phyloP scores from a whole-genome alignment of 2,329 filamentous ascomycete genomes.

The Aspergillus viridinutans region DNA sequence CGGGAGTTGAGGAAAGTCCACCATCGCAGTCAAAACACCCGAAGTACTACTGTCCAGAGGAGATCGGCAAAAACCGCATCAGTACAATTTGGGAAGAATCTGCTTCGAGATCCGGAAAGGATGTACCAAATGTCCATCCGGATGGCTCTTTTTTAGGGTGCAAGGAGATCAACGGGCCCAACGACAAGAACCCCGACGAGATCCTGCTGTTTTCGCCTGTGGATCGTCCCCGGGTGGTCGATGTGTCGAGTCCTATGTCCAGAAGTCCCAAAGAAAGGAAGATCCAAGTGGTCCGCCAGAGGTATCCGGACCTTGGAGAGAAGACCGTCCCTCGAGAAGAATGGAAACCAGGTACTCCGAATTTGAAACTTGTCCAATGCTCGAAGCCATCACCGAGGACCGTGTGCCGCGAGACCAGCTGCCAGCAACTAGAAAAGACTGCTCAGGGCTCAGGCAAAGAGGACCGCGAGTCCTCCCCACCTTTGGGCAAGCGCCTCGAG shows the following conservation, averaged over 20 bases:
- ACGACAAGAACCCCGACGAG: constrained; percentile 35
- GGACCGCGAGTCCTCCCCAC: constrained; percentile 14
- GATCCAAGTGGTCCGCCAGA: constrained; percentile 4
- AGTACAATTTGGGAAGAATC: constrained; percentile 35
- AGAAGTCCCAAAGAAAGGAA: constrained; percentile 20
- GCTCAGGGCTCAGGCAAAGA: constrained; percentile 22
- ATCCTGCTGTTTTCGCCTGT: constrained; percentile 31
- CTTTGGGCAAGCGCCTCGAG: constrained; percentile 9
- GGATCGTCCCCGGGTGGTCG: constrained; percentile 21
- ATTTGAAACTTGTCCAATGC: constrained; percentile 33
- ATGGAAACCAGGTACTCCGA: constrained; percentile 28
- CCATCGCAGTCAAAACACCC: constrained; percentile 4
- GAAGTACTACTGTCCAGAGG: constrained; percentile 37
- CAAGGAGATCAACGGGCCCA: constrained; percentile 33
- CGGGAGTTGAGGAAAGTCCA: constrained; percentile 8
- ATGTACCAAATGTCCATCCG: constrained; percentile 14
- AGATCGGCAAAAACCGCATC: constrained; percentile 34
- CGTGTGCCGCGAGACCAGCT: constrained; percentile 20
- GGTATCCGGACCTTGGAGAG: constrained; percentile 13
- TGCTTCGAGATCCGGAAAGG: constrained; percentile 20
- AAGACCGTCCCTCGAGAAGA: constrained; percentile 24
- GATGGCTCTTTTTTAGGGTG: constrained; percentile 41
- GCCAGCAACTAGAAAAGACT: constrained; percentile 12
- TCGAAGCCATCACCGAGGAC: constrained; percentile 27
- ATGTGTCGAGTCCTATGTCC: constrained; percentile 17